Evolutionary conservation across 2,329 filamentous ascomycete species (phyloP), one percentile per base, ranked within the genome.

Genomic region (Colletotrichum navitas): DNA sequence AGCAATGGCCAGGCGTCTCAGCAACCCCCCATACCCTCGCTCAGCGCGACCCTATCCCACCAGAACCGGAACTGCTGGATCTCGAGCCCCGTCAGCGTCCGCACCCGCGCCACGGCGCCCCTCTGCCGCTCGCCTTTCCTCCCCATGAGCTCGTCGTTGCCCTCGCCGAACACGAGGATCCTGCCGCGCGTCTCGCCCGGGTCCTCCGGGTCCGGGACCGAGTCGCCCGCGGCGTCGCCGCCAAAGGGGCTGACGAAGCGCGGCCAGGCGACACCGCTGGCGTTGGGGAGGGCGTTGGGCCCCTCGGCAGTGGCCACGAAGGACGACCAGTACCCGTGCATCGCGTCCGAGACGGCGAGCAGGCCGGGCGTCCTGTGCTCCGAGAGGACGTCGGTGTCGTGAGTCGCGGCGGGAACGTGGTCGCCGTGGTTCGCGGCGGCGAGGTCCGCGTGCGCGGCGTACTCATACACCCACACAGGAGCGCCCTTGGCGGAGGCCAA

Each of bases 391-490:
- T 69, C 74, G 76, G 81, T 77, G 71, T 86, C 84, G 76, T 85
- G 85, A 3, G 83, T 78, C 5, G 86, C 84, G 18, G 84, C 75
- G 39, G 79, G 76, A 0, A 80, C 78, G 72, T 88, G 84, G 75
- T 86, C 85, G 61, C 81, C 85, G 77, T 88, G 87, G 74, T 85
- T 84, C 2, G 86, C 82, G 24, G 80, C 81, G 52, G 78, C 79
- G 72, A 79, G 79, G 1, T 73, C 69, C 3, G 80, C 80, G n/a
- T 82, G 82, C 0, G 87, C 83, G 0, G 89, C 89, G 78, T 85
- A 92, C 76, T 90, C 87, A 76, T 91, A 92, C 0, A 90, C 81
- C 74, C 88, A 89, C 0, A 87, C 74, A 74, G 80, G 64, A 71
- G 76, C 66, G 5, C 66, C 34, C 0, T 75, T 77, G 1, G 72